Evolutionary conservation across 331 rosid species (phyloP).

Genomic region (Cucumis variabilis): DNA sequence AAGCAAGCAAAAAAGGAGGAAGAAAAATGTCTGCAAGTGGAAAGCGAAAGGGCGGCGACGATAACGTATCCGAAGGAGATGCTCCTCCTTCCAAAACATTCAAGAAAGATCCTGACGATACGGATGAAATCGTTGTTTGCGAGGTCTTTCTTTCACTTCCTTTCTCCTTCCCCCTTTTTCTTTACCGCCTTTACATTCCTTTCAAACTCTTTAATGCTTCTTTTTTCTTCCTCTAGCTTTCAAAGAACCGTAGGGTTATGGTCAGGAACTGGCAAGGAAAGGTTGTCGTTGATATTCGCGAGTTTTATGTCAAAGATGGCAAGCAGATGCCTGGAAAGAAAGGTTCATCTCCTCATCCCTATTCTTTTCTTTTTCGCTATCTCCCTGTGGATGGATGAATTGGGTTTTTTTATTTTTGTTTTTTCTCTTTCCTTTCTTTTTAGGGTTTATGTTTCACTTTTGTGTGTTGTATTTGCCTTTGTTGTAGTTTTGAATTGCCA

Average conservation of each 20-base stretch:
- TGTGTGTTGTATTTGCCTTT: background rate
- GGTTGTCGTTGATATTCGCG: conserved; percentile 77
- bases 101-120: conserved; percentile 56
- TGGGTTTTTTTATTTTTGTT: background rate
- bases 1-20: background rate
- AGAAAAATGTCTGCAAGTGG: conserved; percentile 73
- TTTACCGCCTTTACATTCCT: background rate
- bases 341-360: conserved; percentile 42
- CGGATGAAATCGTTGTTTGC: conserved; percentile 61
- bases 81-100: conserved; percentile 56
- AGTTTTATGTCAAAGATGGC: conserved; percentile 74
- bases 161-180: background rate
- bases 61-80: conserved; percentile 61
- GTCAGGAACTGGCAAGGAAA: conserved; percentile 81
- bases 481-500: background rate
- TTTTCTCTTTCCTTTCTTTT: background rate
- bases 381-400: background rate
- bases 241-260: conserved; percentile 69
- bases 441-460: conserved; percentile 20
- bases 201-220: background rate
- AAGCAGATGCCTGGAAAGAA: conserved; percentile 80
- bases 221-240: conserved; percentile 43
- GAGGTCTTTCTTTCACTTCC: conserved; percentile 46
- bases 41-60: conserved; percentile 67
- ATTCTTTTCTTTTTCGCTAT: background rate